Base-by-base conservation (phyloP, 345 rosid species). In the Populus pruinosa region DNA sequence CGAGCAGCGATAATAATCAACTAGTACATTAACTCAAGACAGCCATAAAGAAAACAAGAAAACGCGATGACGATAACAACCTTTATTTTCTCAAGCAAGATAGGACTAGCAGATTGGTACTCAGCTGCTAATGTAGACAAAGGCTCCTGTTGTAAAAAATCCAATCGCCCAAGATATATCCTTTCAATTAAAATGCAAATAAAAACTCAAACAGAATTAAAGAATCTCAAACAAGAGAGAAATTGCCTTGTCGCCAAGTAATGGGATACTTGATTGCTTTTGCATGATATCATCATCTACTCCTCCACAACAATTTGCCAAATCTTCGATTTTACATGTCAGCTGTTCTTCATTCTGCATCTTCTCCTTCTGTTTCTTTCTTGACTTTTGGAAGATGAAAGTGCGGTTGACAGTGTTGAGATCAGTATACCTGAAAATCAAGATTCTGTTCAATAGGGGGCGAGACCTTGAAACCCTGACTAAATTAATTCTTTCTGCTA, bases 1-100 rank as follows among this genome's bases (percentile, higher is more conserved):
- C 16, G 59, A 59, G 78, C 56, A 36, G 21, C 9, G 20, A 56
- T 39, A 72, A 35, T 14, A 73, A 4, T 67, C 35, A 38, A 41
- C 33, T 72, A 43, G 6, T 68, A 21, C 44, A 67, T 33, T 10
- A 41, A 9, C 44, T 38, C 27, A 67, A 38, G 49, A 67, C 17
- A 67, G 10, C 27, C 5, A 36, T 27, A 20, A 55, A 64, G 50
- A 23, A 29, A 71, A 64, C 31, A 79, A 72, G 11, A 56, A 68
- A 67, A 23, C 70, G 9, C 20, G 70, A 31, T 2, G 43, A 39
- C 27, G 31, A 72, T 9, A 41, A 13, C 31, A 61, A 93, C 99
- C 99, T 92, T 93, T 9, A 96, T 96, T 86, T 96, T 96, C 89
- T 93, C 93, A 56, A 92, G 86, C 86, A 96, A 85, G 71, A 96